Evolutionary conservation across 805 yeast genomes (phyloP).

Genomic region (Lipomyces anomalus): DNA sequence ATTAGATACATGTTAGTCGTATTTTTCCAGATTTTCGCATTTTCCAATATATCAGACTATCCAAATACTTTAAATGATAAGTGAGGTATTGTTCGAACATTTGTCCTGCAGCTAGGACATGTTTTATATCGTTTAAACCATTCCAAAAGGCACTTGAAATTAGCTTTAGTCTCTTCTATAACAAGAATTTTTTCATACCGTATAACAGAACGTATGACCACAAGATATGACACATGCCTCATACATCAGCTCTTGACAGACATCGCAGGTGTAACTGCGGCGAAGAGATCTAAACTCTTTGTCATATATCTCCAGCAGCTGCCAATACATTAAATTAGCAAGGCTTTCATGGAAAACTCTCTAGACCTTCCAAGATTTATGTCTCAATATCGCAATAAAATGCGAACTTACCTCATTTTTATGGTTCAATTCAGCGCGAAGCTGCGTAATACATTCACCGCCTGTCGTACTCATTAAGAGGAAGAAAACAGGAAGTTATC

Average conservation of each 20-base stretch:
- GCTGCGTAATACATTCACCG: slow-evolving; percentile 6
- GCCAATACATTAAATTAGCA: neutral
- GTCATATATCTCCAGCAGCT: slow-evolving; percentile 7
- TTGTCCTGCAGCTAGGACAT: slow-evolving; percentile 19
- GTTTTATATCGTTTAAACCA: slow-evolving; percentile 15
- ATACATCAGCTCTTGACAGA: slow-evolving; percentile 22
- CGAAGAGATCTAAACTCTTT: slow-evolving; percentile 3
- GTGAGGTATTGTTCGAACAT: slow-evolving; percentile 6
- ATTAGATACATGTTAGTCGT: neutral
- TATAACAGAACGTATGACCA: slow-evolving; percentile 25
- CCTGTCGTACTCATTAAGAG: no score
- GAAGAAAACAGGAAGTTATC: no score
- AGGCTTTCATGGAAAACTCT: neutral
- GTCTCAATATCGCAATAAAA: neutral
- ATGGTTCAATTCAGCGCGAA: slow-evolving; percentile 11
- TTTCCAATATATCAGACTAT: neutral
- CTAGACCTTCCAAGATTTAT: neutral
- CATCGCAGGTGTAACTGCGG: slow-evolving; percentile 8
- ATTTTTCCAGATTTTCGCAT: neutral
- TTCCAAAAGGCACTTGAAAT: slow-evolving; percentile 13
- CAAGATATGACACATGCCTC: slow-evolving; percentile 23
- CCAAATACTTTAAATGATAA: slow-evolving; percentile 14
- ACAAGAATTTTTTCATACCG: slow-evolving; percentile 5
- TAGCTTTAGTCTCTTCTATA: neutral
- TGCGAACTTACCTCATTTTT: slow-evolving; percentile 13